Evolutionary conservation across 2,329 filamentous ascomycete species (phyloP), one percentile per base, ranked within the genome.

Genomic region (Cladosporium oxysporum): DNA sequence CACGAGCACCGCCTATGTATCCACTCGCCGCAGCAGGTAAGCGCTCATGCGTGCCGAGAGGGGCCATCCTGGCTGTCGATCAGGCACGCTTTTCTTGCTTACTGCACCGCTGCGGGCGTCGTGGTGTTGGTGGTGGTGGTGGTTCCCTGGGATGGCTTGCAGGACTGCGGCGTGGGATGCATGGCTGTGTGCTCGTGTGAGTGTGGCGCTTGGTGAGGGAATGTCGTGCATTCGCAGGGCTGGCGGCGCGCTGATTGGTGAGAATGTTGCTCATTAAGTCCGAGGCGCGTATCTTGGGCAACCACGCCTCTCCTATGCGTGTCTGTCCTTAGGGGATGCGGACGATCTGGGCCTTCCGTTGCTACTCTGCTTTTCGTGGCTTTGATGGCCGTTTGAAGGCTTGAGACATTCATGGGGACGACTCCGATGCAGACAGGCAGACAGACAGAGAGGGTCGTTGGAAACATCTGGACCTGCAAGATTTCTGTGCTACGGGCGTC

Each of bases 21-120:
- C 37, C 35, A 21, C 37, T 59, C 58, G 28, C 23, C 16, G 58
- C 37, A 47, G 58, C 23, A 29, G 26, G 41, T 61, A 61, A 21
- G 58, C 58, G 58, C 58, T 61, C 26, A 28, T 35, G 33, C 12
- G 47, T 33, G 21, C 55, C 55, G 55, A 29, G 58, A 23, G 23
- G 12, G 28, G 12, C 2, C 33, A 61, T 49, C 58, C 58, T 61
- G 41, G 58, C 58, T 33, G 58, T 61, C 58, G 58, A 61, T 61
- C 58, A 61, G 58, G 58, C 28, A 49, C 58, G 29, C n/a, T 8
- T 49, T 50, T 31, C 28, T 21, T 37, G 31, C 21, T 28, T 52
- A 21, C 49, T 28, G 33, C 33, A 35, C 33, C 18, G 21, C 21
- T 52, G 49, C 23, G 5, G n/a, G 23, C 23, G 23, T 26, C 23